These are phyloP conservation scores for Ilex paraguariensis DNA, from an alignment of 305 asterid genomes.

Conservation along the genomic window DNA sequence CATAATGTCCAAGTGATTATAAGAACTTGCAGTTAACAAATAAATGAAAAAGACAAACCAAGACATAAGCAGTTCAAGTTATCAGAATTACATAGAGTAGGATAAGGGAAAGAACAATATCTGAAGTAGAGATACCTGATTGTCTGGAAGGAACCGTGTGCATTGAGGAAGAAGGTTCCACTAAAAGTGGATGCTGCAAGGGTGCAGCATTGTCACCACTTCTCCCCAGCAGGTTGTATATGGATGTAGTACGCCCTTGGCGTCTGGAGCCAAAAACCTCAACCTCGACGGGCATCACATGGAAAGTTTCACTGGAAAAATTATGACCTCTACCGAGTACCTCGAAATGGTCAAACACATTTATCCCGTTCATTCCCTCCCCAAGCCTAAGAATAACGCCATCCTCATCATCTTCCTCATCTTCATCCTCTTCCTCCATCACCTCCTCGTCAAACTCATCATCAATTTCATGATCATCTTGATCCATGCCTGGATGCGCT, in stretches of 20 bases:
- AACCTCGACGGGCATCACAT: slow-evolving; percentile 96
- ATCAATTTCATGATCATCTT: slow-evolving; percentile 95
- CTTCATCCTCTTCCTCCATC: slow-evolving; percentile 91
- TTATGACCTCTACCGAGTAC: slow-evolving; percentile 81
- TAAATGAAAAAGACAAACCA: neutral
- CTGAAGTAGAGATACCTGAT: slow-evolving; percentile 33
- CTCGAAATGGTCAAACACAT: slow-evolving; percentile 93
- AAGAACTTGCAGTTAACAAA: slow-evolving; percentile 6
- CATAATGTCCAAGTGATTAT: too few relatives aligned
- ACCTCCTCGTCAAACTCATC: slow-evolving; percentile 98
- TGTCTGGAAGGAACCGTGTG: slow-evolving; percentile 53
- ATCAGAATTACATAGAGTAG: too few relatives aligned
- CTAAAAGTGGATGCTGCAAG: slow-evolving; percentile 80
- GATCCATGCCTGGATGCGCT: slow-evolving; percentile 88
- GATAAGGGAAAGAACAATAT: too few relatives aligned
- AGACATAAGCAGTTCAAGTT: too few relatives aligned
- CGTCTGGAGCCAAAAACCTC: slow-evolving; percentile 97
- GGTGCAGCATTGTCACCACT: slow-evolving; percentile 55
- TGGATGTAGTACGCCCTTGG: slow-evolving; percentile 91
- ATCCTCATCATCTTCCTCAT: slow-evolving; percentile 95
- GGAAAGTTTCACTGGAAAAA: slow-evolving; percentile 71
- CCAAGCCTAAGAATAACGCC: slow-evolving; percentile 88
- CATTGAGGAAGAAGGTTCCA: slow-evolving; percentile 66
- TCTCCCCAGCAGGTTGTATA: slow-evolving; percentile 88
- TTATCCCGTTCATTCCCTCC: slow-evolving; percentile 95